phyloP scores from a whole-genome alignment of 345 rosid genomes.

The Salix udensis region DNA sequence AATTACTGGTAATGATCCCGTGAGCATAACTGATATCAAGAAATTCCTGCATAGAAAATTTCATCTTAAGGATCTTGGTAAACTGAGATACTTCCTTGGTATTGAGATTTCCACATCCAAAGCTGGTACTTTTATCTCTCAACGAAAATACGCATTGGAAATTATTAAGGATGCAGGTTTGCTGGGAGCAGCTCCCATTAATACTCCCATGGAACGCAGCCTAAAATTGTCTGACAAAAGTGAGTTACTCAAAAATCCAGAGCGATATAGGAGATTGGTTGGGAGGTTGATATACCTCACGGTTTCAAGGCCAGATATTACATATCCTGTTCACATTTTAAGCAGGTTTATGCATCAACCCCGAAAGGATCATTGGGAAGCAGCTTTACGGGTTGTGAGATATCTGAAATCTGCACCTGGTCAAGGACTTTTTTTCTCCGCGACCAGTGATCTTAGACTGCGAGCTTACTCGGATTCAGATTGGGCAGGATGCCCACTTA shows the following conservation, averaged over 20 bases:
- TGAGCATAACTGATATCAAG: neutral
- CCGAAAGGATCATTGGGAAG: neutral
- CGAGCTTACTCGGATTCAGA: neutral
- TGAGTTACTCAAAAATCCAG: neutral
- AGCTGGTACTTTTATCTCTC: neutral
- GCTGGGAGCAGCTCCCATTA: no score
- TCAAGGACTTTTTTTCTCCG: neutral
- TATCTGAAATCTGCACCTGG: neutral
- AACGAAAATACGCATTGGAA: neutral
- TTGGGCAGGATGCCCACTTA: neutral
- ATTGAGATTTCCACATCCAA: neutral
- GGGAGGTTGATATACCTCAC: neutral
- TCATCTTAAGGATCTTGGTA: neutral
- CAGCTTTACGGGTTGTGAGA: neutral
- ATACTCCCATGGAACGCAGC: neutral
- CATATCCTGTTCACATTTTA: neutral
- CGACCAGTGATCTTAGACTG: neutral
- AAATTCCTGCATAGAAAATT: neutral
- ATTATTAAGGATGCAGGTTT: neutral
- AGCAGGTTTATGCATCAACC: slow-evolving; percentile 7
- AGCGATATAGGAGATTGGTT: neutral
- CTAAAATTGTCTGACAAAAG: neutral
- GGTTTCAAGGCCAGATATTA: slow-evolving; percentile 2
- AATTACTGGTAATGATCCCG: neutral
- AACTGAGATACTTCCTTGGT: neutral